Percentiles rank a stretch among this genome's conserved stretches.
Conservation (phyloP, 768 basidiomycete species). For the Termitomyces sp. region DNA sequence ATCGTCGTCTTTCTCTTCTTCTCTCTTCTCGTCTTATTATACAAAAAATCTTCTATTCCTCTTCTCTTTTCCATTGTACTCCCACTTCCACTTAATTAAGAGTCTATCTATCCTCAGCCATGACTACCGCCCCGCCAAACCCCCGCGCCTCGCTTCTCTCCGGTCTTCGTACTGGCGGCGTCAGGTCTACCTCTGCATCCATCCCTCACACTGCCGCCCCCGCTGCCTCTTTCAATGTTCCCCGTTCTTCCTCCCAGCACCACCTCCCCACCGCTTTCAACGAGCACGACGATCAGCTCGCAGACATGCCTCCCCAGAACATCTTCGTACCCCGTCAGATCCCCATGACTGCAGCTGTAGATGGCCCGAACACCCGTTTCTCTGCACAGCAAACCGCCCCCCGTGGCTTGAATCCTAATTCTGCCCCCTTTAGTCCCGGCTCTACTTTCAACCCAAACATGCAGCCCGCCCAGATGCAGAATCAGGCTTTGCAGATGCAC, state of each 20-base stretch:
- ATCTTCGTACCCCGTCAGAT: conserved; percentile 42
- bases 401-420: conserved; percentile 41
- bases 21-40: conserved; percentile 24
- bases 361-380: conserved; percentile 63
- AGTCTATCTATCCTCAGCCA: conserved; percentile 31
- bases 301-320: conserved; percentile 49
- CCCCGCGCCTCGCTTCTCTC: conserved; percentile 81
- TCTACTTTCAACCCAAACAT: conserved; percentile 37
- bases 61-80: conserved; percentile 12
- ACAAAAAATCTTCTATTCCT: conserved; percentile 15
- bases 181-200: conserved; percentile 62
- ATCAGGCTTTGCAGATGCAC: conserved; percentile 74
- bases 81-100: conserved; percentile 31
- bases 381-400: conserved; percentile 47
- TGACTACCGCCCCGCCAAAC: conserved; percentile 45
- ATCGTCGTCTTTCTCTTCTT: conserved; percentile 25
- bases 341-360: conserved; percentile 69
- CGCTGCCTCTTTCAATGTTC: conserved; percentile 54
- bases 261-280: conserved; percentile 31
- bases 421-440: conserved; percentile 44
- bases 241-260: conserved; percentile 46
- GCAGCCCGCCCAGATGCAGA: conserved; percentile 43
- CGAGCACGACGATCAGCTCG: conserved; percentile 56
- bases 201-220: conserved; percentile 69
- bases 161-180: conserved; percentile 86